Evolutionary conservation across 1,284 basidiomycete species (phyloP).

Genomic region (Fomitopsis palustris): DNA sequence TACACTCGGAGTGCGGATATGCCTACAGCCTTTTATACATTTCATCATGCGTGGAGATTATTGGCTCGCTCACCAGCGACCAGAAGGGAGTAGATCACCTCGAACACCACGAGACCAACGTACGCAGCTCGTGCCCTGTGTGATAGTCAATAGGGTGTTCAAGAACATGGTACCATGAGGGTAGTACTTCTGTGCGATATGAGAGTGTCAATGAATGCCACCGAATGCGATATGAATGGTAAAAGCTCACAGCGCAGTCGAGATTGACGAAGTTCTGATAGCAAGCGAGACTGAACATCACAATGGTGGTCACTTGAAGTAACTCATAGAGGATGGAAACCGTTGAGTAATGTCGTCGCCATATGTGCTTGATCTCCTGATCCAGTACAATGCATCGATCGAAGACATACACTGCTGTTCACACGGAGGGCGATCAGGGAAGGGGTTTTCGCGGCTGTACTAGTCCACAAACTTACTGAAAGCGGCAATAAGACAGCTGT

Average conservation of each 20-base stretch:
- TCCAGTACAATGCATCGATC: neutral
- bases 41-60: neutral
- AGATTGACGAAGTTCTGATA: neutral
- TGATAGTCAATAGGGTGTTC: too few species aligned
- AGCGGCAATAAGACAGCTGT: neutral
- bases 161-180: too few species aligned
- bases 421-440: too few species aligned
- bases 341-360: neutral
- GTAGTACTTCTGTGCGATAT: neutral
- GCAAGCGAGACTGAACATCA: neutral
- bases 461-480: neutral
- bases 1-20: neutral
- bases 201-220: too few species aligned
- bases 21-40: neutral
- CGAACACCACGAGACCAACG: too few species aligned
- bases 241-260: neutral
- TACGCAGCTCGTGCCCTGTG: too few species aligned
- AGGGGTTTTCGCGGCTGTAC: neutral
- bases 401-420: neutral
- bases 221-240: neutral
- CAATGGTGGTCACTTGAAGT: neutral
- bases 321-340: neutral
- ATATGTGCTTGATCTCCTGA: neutral
- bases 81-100: too few species aligned
- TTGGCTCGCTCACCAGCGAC: too few species aligned